These are phyloP conservation scores for Coprinopsis strossmayeri DNA, from an alignment of 768 basidiomycete genomes.

Conservation along the genomic window DNA sequence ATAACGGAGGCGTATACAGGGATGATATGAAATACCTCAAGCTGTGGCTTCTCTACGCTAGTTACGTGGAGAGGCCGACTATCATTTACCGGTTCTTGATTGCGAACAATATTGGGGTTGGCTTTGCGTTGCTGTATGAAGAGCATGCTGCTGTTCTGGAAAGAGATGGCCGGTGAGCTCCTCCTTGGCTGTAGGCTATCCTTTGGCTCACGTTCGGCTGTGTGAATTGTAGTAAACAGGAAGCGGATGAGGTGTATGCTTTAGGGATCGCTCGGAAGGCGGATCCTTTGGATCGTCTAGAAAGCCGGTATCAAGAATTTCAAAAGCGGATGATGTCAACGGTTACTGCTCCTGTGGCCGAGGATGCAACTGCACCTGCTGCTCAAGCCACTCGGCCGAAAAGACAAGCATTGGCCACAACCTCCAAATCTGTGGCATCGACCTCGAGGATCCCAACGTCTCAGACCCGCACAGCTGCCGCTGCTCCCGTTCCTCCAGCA, in stretches of 20 bases:
- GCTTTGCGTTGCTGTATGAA: constrained; percentile 80
- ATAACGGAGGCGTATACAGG: constrained; percentile 68
- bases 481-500: constrained; percentile 18
- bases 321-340: constrained; percentile 84
- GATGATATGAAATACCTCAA: constrained; percentile 84
- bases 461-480: constrained; percentile 17
- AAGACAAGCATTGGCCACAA: constrained; percentile 30
- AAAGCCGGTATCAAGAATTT: constrained; percentile 76
- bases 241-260: constrained; percentile 86
- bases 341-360: constrained; percentile 30
- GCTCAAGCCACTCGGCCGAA: constrained; percentile 26
- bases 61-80: constrained; percentile 83
- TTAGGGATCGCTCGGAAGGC: constrained; percentile 85
- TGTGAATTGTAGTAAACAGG: constrained; percentile 53
- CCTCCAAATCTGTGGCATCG: constrained; percentile 36
- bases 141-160: constrained; percentile 86
- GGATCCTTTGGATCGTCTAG: constrained; percentile 71
- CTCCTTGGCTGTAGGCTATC: constrained; percentile 4
- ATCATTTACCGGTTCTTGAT: constrained; percentile 88
- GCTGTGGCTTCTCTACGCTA: constrained; percentile 91
- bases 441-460: constrained; percentile 28
- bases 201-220: too few relatives aligned
- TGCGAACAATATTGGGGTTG: constrained; percentile 85
- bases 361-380: constrained; percentile 20
- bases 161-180: constrained; percentile 64